Base-by-base conservation (phyloP, 495 filamentous ascomycete genomes). In the Platismatia glauca region DNA sequence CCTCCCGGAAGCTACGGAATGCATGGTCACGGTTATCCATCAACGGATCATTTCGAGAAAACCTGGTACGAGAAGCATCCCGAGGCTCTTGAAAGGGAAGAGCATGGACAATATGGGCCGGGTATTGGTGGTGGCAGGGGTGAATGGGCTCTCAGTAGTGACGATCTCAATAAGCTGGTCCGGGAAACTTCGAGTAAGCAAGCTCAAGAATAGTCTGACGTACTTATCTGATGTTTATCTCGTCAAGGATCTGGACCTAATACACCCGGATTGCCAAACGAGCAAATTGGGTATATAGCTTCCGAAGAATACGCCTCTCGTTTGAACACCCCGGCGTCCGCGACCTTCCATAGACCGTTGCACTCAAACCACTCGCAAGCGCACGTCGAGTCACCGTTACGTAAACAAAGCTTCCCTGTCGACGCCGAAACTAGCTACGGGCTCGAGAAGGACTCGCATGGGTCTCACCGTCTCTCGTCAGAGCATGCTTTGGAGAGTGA, bases 41-140 rank as follows among this genome's bases (percentile, higher is more conserved):
- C 77, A 27, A 76, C 78, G 43, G 84, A 96, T 74, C 84, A 86
- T 72, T 87, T 95, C 35, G 88, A 95, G 69, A 88, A 88, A 74
- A 85, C 87, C 0, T 97, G 93, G 83, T 92, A 90, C 65, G 85
- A 88, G 60, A 96, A 92, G 73, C 91, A 95, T 71, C 91, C 91
- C 2, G 90, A 95, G 39, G 82, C 83, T 59, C 78, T 85, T 29
- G 79, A 81, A 27, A 84, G 84, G 71, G 91, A 94, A 76, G 88
- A 90, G 70, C 73, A 79, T 59, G 83, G 84, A 15, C 83, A 86
- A 67, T 87, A 87, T 67, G 82, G 82, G 7, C 80, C 84, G 18
- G 81, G 77, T 46, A 79, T 85, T 60, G 78, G 84, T 55, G 86
- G 87, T 31, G 83, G 83, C 31, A 79, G 86, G 61, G 84, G 85